Evolutionary conservation across 495 filamentous ascomycete species (phyloP), one percentile per base, ranked within the genome.

Genomic region (Durotheca rogersii): DNA sequence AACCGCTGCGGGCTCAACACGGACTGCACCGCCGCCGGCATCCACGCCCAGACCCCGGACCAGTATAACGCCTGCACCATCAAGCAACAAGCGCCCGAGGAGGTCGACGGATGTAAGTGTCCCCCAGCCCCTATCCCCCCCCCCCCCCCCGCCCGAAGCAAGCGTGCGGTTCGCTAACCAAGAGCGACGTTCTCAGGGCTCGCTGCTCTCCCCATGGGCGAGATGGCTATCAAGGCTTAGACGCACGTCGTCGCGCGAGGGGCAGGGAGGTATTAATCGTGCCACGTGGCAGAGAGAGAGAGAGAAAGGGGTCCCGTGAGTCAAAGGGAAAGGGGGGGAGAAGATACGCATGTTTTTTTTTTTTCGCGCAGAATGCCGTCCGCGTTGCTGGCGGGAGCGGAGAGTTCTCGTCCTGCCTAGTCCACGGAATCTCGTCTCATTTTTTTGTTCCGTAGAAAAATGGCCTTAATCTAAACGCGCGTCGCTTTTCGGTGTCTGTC

Each of bases 1-100:
- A 45, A 45, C 49, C 32, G 47, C 53, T 89, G 86, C 72, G 80
- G 78, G 53, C 72, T 78, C 33, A 75, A 78, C 71, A 62, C 55
- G 18, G 69, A 72, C 62, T 78, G 74, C 65, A 53, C 71, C 16
- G 59, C 61, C 36, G 74, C 74, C 38, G 74, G 74, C 30, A 66
- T 76, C 60, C 70, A 67, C 12, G 57, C 60, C 37, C 72, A 75
- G 64, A 50, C 64, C 29, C 52, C 72, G 31, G 69, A 66, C 44
- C 33, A 65, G 44, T 78, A 78, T 67, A 74, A 66, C 53, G 62
- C 72, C 34, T 78, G 74, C 72, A 76, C 65, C 41, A 60, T 69
- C 46, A 55, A 68, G 49, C 74, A 78, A 58, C 69, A 72, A 55
- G 67, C 72, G 40, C 74, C 74, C 54, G 74, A 76, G 69, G 51